Percentiles rank a stretch among this genome's conserved stretches.
Conservation (phyloP, 208 protist species). For the Acanthamoeba castellanii region DNA sequence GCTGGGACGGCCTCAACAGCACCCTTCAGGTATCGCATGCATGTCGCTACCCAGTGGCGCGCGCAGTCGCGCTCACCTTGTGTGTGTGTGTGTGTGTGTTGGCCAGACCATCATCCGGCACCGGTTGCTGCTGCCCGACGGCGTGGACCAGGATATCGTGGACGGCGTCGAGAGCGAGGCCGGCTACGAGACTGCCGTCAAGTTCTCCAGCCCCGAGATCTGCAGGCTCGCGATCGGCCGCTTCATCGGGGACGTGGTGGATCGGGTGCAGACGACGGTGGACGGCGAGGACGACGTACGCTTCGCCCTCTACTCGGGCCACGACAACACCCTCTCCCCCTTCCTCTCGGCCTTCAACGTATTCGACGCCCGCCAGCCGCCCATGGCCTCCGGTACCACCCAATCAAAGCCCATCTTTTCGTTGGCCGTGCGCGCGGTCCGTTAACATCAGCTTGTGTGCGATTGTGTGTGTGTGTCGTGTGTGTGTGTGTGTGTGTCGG, state of each 20-base stretch:
- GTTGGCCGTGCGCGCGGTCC: not conserved
- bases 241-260: slow-evolving; percentile 19
- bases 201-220: slow-evolving; percentile 6
- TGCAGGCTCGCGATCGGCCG: slow-evolving; percentile 4
- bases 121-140: slow-evolving; percentile 13
- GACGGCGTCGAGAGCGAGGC: not conserved
- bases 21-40: not conserved
- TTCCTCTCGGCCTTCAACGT: slow-evolving; percentile 49
- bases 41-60: too few species aligned
- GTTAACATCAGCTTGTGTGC: not conserved
- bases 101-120: slow-evolving; percentile 13
- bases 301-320: slow-evolving; percentile 47
- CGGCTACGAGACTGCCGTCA: slow-evolving; percentile 26
- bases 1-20: slow-evolving; percentile 52
- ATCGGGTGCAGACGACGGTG: slow-evolving; percentile 9
- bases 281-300: not conserved
- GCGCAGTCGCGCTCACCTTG: too few species aligned
- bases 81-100: too few species aligned
- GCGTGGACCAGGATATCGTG: slow-evolving; percentile 9
- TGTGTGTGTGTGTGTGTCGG: too few species aligned
- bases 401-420: not conserved
- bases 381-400: slow-evolving; percentile 32
- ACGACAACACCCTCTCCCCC: slow-evolving; percentile 59
- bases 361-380: slow-evolving; percentile 51
- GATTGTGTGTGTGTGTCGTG: too few species aligned